These are phyloP conservation scores for Salvia rosmarinus DNA, from an alignment of 257 asterid genomes.

Conservation along the genomic window DNA sequence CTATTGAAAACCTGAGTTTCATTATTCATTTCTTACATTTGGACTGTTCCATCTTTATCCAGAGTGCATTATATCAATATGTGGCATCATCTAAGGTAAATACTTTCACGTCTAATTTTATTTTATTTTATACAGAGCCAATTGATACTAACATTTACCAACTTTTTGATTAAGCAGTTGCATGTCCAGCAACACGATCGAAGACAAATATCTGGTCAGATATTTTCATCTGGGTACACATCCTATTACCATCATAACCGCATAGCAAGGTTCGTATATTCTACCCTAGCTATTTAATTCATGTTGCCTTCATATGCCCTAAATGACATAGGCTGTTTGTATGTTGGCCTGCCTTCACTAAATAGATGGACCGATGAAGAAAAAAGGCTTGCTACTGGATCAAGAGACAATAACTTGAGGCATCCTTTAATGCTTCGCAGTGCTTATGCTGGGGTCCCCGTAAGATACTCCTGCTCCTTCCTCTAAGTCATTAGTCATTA, in stretches of 20 bases:
- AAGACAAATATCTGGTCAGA: slow-evolving; percentile 72
- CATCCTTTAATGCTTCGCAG: slow-evolving; percentile 67
- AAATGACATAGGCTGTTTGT: slow-evolving; percentile 16
- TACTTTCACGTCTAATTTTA: slow-evolving; percentile 31
- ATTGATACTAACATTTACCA: slow-evolving; percentile 16
- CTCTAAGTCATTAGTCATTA: slow-evolving; percentile 14
- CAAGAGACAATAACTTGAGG: slow-evolving; percentile 46
- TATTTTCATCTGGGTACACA: slow-evolving; percentile 39
- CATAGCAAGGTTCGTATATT: slow-evolving; percentile 47
- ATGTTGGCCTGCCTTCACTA: slow-evolving; percentile 30
- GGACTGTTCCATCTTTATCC: slow-evolving; percentile 40
- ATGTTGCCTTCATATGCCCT: slow-evolving; percentile 25
- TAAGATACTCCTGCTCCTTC: slow-evolving; percentile 40
- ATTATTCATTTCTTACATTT: slow-evolving; percentile 25
- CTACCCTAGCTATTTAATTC: slow-evolving; percentile 13
- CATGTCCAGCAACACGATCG: slow-evolving; percentile 67
- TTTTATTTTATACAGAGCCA: not conserved
- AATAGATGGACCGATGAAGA: slow-evolving; percentile 77
- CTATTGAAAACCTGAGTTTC: slow-evolving; percentile 16
- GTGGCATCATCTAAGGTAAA: slow-evolving; percentile 73
- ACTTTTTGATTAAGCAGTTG: slow-evolving; percentile 50
- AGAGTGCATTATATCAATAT: slow-evolving; percentile 88
- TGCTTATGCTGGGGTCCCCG: slow-evolving; percentile 75
- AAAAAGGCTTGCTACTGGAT: slow-evolving; percentile 80
- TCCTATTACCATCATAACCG: slow-evolving; percentile 33